Percentiles rank a stretch among this genome's conserved stretches.
Conservation (phyloP, 495 filamentous ascomycete species). For the Penicillium nucicola region DNA sequence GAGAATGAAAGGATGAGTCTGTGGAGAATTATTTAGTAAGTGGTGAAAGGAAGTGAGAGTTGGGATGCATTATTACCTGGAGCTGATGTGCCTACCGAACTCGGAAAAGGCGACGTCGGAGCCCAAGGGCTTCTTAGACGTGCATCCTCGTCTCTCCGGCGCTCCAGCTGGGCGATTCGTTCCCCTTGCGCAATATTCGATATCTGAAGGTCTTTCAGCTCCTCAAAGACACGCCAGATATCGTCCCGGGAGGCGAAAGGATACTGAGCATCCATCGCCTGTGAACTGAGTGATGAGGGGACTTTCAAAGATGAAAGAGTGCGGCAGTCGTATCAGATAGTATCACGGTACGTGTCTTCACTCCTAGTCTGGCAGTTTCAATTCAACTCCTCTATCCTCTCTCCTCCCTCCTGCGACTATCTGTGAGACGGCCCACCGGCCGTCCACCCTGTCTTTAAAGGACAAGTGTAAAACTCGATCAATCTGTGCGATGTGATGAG, state of each 20-base stretch:
- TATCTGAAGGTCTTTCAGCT: slow-evolving; percentile 77
- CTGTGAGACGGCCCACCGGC: slow-evolving; percentile 46
- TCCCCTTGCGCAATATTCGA: slow-evolving; percentile 80
- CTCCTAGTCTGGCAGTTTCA: no score
- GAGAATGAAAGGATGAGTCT: slow-evolving; percentile 73
- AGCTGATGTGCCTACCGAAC: slow-evolving; percentile 65
- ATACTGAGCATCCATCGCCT: slow-evolving; percentile 63
- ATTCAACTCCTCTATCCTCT: slow-evolving; percentile 1
- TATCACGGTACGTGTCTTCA: no score
- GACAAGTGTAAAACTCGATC: slow-evolving; percentile 14
- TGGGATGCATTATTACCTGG: slow-evolving; percentile 57
- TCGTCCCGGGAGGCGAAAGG: slow-evolving; percentile 69
- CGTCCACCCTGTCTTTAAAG: slow-evolving; percentile 38
- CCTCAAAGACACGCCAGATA: slow-evolving; percentile 81
- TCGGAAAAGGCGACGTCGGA: slow-evolving; percentile 73
- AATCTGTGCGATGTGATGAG: not conserved
- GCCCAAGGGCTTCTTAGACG: slow-evolving; percentile 85
- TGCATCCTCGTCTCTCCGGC: slow-evolving; percentile 77
- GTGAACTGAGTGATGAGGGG: slow-evolving; percentile 1
- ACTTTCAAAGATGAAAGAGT: not conserved
- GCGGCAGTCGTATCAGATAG: not conserved
- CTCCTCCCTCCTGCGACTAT: slow-evolving; percentile 33
- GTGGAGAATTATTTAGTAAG: slow-evolving; percentile 8
- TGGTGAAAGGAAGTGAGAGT: slow-evolving; percentile 3
- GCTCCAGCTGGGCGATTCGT: slow-evolving; percentile 73